Evolutionary conservation across 805 yeast genomes (phyloP).

Genomic region (Ogataea chonburiensis): DNA sequence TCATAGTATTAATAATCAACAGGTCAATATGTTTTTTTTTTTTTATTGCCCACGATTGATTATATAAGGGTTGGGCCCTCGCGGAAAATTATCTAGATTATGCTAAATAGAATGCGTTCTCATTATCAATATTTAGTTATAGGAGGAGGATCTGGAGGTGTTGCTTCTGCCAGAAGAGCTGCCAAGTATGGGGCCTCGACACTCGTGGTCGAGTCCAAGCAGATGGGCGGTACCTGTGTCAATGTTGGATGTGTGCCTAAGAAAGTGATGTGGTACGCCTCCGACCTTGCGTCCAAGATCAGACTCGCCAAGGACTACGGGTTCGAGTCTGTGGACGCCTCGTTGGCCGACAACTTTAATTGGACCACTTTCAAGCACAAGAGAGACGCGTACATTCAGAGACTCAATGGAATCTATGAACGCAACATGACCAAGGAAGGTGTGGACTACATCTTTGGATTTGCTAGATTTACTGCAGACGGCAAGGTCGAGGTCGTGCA

Average conservation of each 20-base stretch:
- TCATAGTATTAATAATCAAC: background rate
- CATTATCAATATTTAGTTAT: slow-evolving; percentile 92
- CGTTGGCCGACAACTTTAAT: slow-evolving; percentile 62
- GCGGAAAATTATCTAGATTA: too few relatives aligned
- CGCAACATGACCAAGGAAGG: slow-evolving; percentile 84
- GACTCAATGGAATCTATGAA: slow-evolving; percentile 92
- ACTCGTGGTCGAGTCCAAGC: slow-evolving; percentile 73
- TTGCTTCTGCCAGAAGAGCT: slow-evolving; percentile 97
- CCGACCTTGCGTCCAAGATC: slow-evolving; percentile 78
- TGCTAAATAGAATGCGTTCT: slow-evolving; percentile 35
- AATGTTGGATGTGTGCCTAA: slow-evolving; percentile 99
- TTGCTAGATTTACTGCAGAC: slow-evolving; percentile 69
- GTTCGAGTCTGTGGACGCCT: slow-evolving; percentile 55
- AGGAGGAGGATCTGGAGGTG: slow-evolving; percentile 99
- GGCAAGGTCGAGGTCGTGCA: slow-evolving; percentile 79
- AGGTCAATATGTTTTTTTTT: background rate
- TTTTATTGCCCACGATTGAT: too few relatives aligned
- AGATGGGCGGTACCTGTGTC: slow-evolving; percentile 97
- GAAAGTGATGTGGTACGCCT: slow-evolving; percentile 98
- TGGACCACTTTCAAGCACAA: slow-evolving; percentile 82
- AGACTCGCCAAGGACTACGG: slow-evolving; percentile 82
- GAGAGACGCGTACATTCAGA: slow-evolving; percentile 86
- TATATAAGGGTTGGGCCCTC: too few relatives aligned
- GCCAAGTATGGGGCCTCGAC: slow-evolving; percentile 91
- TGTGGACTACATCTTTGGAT: slow-evolving; percentile 83